Evolutionary conservation across 495 filamentous ascomycete genomes (phyloP).

Genomic region (Penicillium canescens): DNA sequence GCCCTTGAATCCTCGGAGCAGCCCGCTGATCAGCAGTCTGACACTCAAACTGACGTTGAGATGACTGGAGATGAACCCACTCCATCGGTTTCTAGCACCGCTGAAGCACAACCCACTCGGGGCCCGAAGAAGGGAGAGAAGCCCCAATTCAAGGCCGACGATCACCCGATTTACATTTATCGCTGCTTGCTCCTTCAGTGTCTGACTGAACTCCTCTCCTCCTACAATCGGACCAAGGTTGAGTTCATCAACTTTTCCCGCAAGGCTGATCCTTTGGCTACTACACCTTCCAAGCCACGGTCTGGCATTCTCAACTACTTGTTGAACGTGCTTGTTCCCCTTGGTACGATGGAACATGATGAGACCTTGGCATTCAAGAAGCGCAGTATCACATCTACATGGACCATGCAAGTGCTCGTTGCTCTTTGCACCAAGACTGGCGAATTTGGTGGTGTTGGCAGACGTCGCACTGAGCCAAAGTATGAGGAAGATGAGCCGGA

Average conservation of each 20-base stretch:
- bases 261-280: slow-evolving; percentile 75
- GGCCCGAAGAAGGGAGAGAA: slow-evolving; percentile 67
- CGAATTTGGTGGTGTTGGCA: slow-evolving; percentile 54
- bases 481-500: slow-evolving; percentile 80
- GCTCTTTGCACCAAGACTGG: slow-evolving; percentile 85
- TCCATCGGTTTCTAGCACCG: slow-evolving; percentile 36
- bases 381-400: slow-evolving; percentile 76
- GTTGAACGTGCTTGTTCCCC: slow-evolving; percentile 77
- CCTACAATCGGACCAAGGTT: slow-evolving; percentile 91
- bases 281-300: slow-evolving; percentile 90
- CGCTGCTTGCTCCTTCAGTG: slow-evolving; percentile 94
- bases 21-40: slow-evolving; percentile 28
- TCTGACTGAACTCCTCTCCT: slow-evolving; percentile 87
- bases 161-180: slow-evolving; percentile 95
- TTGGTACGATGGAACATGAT: slow-evolving; percentile 70
- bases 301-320: slow-evolving; percentile 93
- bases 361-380: slow-evolving; percentile 80
- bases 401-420: slow-evolving; percentile 81
- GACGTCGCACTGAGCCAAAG: slow-evolving; percentile 46
- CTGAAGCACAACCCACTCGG: slow-evolving; percentile 30
- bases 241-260: slow-evolving; percentile 99
- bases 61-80: slow-evolving; percentile 44
- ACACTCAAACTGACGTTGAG: slow-evolving; percentile 52
- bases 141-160: slow-evolving; percentile 80
- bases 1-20: slow-evolving; percentile 51